These are phyloP conservation scores for Pleurotus salmoneostramineus DNA, from an alignment of 768 basidiomycete genomes.

Conservation along the genomic window DNA sequence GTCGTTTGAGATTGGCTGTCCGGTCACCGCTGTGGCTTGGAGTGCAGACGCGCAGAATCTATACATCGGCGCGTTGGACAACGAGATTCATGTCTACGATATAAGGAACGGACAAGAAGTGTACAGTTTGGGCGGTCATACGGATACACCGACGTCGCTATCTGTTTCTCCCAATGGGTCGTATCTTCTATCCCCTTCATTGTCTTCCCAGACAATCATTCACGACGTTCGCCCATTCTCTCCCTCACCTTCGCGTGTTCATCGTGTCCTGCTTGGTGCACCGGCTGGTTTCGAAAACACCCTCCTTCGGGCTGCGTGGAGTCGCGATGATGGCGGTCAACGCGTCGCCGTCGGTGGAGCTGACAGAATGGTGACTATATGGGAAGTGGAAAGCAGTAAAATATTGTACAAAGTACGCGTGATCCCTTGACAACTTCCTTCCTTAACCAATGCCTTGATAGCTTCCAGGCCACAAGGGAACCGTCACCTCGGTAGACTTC, in stretches of 20 bases:
- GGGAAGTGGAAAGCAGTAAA: slow-evolving; percentile 79
- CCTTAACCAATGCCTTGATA: slow-evolving; percentile 19
- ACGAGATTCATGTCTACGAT: slow-evolving; percentile 96
- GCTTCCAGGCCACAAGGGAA: slow-evolving; percentile 96
- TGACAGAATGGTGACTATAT: slow-evolving; percentile 81
- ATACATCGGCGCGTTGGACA: slow-evolving; percentile 92
- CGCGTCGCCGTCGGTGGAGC: slow-evolving; percentile 88
- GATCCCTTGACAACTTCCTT: background rate
- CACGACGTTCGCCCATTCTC: slow-evolving; percentile 96
- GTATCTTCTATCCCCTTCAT: slow-evolving; percentile 85
- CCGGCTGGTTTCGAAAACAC: slow-evolving; percentile 94
- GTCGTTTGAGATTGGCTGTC: slow-evolving; percentile 82
- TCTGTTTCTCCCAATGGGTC: slow-evolving; percentile 84
- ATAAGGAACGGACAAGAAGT: slow-evolving; percentile 81
- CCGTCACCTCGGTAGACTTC: slow-evolving; percentile 93
- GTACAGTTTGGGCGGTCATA: slow-evolving; percentile 79
- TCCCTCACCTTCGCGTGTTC: slow-evolving; percentile 74
- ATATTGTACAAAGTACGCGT: slow-evolving; percentile 71
- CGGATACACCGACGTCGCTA: slow-evolving; percentile 93
- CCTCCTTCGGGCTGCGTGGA: slow-evolving; percentile 84
- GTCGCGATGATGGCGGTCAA: slow-evolving; percentile 75
- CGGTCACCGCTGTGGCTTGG: slow-evolving; percentile 91
- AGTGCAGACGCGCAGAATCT: slow-evolving; percentile 85
- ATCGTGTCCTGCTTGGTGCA: slow-evolving; percentile 76
- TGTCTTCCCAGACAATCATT: slow-evolving; percentile 86